Conservation (phyloP, 768 basidiomycete genomes). For the Mycena rosella region DNA sequence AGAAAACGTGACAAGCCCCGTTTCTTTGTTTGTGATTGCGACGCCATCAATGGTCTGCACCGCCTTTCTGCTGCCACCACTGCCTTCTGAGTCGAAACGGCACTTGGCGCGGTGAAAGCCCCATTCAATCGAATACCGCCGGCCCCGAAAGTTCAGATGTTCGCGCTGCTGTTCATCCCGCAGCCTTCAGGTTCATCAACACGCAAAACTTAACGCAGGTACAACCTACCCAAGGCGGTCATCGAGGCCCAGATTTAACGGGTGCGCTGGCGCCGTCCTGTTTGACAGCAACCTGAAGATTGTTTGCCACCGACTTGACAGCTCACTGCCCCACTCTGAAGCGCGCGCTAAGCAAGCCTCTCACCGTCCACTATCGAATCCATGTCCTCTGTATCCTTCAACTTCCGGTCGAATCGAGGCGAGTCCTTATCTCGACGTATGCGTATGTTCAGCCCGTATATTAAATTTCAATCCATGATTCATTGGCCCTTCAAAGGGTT, state of each 20-base stretch:
- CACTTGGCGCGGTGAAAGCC: too few species aligned
- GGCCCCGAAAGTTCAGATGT: too few species aligned
- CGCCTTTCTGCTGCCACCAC: too few species aligned
- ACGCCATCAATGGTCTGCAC: too few species aligned
- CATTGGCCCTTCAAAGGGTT: background rate
- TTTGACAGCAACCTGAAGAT: constrained; percentile 1
- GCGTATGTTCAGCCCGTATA: background rate
- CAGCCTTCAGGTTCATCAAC: background rate
- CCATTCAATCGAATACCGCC: too few species aligned
- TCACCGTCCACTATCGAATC: background rate
- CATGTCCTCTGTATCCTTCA: background rate
- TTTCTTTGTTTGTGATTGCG: too few species aligned
- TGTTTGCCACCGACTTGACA: background rate
- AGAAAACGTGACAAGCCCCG: too few species aligned
- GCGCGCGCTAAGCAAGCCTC: background rate
- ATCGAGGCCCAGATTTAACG: too few species aligned
- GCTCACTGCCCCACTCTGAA: background rate
- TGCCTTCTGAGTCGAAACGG: too few species aligned
- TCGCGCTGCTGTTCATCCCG: too few species aligned
- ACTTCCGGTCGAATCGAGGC: background rate
- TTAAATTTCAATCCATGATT: constrained; percentile 6
- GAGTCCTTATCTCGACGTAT: background rate
- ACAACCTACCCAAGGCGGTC: background rate
- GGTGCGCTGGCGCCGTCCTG: too few species aligned
- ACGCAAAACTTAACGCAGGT: too few species aligned